phyloP scores from a whole-genome alignment of 2,329 filamentous ascomycete genomes.

The Didymella keratinophila region DNA sequence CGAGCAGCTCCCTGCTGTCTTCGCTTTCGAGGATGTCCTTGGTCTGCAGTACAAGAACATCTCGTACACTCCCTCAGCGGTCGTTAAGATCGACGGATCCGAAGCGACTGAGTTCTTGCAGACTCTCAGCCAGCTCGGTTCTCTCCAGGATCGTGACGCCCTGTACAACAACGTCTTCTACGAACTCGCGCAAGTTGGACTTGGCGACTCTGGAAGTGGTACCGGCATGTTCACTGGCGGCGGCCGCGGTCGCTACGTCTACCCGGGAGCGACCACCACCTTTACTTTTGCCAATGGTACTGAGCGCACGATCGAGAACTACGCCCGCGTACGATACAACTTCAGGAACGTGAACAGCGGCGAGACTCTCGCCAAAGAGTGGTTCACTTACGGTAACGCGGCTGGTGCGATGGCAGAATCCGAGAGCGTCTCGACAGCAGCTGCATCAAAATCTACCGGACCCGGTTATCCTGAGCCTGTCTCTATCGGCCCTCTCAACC shows the following conservation, averaged over 20 bases:
- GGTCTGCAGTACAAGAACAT: conserved; percentile 54
- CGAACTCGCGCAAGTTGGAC: conserved; percentile 53
- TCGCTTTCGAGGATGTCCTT: conserved; percentile 59
- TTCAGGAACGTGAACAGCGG: conserved; percentile 54
- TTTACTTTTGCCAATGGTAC: conserved; percentile 57
- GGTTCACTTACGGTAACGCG: conserved; percentile 43
- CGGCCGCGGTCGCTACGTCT: conserved; percentile 54
- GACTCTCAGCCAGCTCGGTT: conserved; percentile 56
- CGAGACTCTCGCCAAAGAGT: conserved; percentile 50
- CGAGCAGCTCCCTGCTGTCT: conserved; percentile 64
- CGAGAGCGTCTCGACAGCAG: conserved; percentile 21
- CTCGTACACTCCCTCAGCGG: conserved; percentile 58
- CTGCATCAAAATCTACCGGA: conserved; percentile 25
- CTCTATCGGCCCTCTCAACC: conserved; percentile 49
- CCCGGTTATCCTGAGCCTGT: conserved; percentile 56
- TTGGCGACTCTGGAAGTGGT: conserved; percentile 51
- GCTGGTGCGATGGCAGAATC: background rate
- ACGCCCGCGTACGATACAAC: conserved; percentile 49
- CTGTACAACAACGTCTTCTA: conserved; percentile 63
- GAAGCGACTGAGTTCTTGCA: conserved; percentile 60
- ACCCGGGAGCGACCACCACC: conserved; percentile 54
- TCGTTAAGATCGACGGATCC: conserved; percentile 64
- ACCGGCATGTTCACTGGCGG: conserved; percentile 56
- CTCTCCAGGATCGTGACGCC: conserved; percentile 65
- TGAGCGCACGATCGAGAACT: conserved; percentile 52